phyloP scores from a whole-genome alignment of 2,329 filamentous ascomycete species.

The Diaporthe vexans region DNA sequence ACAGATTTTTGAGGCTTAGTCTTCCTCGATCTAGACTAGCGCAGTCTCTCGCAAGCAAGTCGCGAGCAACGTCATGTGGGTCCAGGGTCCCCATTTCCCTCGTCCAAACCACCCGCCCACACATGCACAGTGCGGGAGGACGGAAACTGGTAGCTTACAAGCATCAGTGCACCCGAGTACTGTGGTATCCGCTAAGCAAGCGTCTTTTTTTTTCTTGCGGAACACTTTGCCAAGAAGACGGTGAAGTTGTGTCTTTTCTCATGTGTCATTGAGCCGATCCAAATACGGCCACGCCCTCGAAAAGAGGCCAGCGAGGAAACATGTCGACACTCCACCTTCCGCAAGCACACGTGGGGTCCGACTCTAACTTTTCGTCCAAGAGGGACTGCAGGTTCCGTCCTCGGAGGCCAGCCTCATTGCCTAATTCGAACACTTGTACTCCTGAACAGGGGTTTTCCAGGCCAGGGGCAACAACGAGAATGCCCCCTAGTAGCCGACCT shows the following conservation, averaged over 20 bases:
- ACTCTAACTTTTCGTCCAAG: conserved; percentile 16
- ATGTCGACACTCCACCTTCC: conserved; percentile 22
- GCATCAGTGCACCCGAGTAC: not conserved
- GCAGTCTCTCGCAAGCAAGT: not conserved
- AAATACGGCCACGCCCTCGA: conserved; percentile 14
- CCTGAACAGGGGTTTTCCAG: conserved; percentile 12
- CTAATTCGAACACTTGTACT: conserved; percentile 6
- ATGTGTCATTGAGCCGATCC: conserved; percentile 33
- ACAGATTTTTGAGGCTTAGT: not conserved
- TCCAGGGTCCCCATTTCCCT: not conserved
- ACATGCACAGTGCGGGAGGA: conserved; percentile 24
- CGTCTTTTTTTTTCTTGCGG: conserved; percentile 13
- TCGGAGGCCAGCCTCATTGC: conserved; percentile 25
- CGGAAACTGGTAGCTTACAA: not conserved
- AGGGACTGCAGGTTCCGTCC: conserved; percentile 13
- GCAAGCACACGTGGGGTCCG: conserved; percentile 22
- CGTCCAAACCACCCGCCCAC: not conserved
- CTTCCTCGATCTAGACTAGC: not conserved
- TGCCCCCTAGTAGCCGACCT: conserved; percentile 23
- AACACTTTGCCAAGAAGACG: conserved; percentile 15
- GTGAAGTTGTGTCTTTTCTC: conserved; percentile 17
- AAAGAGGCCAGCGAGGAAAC: not conserved
- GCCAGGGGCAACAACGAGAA: conserved; percentile 12
- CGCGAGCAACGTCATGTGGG: not conserved
- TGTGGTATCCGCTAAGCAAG: conserved; percentile 21